Conservation (phyloP, 208 protist species). For the Endotrypanum monterogeii region DNA sequence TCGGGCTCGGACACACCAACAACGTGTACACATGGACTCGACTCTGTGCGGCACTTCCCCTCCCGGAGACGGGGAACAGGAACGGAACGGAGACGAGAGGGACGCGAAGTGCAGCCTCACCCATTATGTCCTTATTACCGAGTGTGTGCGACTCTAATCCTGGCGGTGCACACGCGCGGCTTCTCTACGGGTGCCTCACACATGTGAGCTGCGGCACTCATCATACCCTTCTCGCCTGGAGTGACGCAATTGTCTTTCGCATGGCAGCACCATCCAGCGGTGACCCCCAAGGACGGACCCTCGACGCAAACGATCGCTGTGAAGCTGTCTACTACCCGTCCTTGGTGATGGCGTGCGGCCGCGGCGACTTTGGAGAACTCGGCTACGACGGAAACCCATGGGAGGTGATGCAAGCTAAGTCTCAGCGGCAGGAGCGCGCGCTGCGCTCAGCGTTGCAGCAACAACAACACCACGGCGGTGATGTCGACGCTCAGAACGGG, state of each 20-base stretch:
- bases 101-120: neutral
- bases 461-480: neutral
- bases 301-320: neutral
- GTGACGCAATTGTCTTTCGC: constrained; percentile 34
- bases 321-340: constrained; percentile 40
- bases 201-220: constrained; percentile 84
- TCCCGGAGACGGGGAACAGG: neutral
- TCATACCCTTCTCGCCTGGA: constrained; percentile 78
- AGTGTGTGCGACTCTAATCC: neutral
- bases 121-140: neutral
- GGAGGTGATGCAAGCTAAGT: constrained; percentile 46
- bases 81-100: neutral
- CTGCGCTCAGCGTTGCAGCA: constrained; percentile 18
- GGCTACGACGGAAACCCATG: constrained; percentile 71
- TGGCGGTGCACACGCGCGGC: neutral
- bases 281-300: neutral
- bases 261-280: neutral
- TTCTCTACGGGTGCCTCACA: constrained; percentile 53
- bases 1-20: constrained; percentile 55
- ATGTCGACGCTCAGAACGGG: neutral
- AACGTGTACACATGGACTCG: constrained; percentile 37
- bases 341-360: constrained; percentile 64
- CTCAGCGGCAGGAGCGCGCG: constrained; percentile 29
- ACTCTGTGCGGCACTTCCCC: constrained; percentile 10
- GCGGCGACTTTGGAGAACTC: constrained; percentile 87